Percentiles rank a stretch among this genome's conserved stretches.
Evolutionary conservation across 768 basidiomycete species (phyloP).

Genomic region (Sarcomyxa edulis): DNA sequence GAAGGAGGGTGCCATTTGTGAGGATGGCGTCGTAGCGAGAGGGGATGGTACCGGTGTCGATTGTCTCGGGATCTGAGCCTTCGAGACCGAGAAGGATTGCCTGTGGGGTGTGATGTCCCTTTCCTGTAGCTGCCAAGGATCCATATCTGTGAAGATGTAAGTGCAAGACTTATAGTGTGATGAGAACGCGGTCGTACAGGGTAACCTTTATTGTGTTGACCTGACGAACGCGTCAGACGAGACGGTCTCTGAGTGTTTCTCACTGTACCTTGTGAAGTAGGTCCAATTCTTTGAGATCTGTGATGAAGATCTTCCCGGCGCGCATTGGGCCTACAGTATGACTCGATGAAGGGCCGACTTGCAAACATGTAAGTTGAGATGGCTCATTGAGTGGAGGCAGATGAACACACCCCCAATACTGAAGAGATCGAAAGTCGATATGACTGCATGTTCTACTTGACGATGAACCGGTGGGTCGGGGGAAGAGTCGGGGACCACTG

Average conservation of each 20-base stretch:
- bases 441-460: conserved; percentile 78
- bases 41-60: conserved; percentile 81
- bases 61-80: conserved; percentile 89
- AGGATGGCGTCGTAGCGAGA: conserved; percentile 70
- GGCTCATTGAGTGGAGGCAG: neutral
- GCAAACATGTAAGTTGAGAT: conserved; percentile 2
- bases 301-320: conserved; percentile 83
- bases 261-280: conserved; percentile 67
- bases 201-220: conserved; percentile 81
- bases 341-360: conserved; percentile 49
- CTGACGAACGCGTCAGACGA: conserved; percentile 30
- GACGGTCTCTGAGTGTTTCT: too few species aligned
- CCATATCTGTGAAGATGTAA: conserved; percentile 57
- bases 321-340: conserved; percentile 70
- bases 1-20: conserved; percentile 55
- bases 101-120: conserved; percentile 79
- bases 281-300: conserved; percentile 61
- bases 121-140: conserved; percentile 88
- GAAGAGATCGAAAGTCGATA: conserved; percentile 90
- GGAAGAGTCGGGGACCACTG: too few species aligned
- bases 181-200: conserved; percentile 42
- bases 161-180: neutral
- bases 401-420: conserved; percentile 71
- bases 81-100: conserved; percentile 81
- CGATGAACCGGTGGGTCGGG: neutral